Evolutionary conservation across 768 basidiomycete genomes (phyloP).

Genomic region (Russula griseocarnosa): DNA sequence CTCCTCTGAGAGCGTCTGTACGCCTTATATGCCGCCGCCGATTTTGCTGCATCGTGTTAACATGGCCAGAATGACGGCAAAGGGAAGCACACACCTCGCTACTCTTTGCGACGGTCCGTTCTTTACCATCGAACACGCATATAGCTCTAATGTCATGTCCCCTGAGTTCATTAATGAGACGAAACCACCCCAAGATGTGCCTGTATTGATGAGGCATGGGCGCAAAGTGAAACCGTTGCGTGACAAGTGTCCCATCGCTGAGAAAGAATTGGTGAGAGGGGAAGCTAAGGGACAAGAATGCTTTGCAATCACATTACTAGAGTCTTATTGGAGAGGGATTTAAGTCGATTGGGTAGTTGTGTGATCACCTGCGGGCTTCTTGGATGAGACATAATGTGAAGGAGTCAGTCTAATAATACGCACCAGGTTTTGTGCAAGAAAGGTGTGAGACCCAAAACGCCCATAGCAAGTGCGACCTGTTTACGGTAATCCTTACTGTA

Average conservation of each 20-base stretch:
- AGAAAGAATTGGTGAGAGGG: slow-evolving; percentile 7
- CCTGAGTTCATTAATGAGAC: slow-evolving; percentile 58
- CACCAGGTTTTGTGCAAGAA: slow-evolving; percentile 68
- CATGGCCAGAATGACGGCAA: neutral
- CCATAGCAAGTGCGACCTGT: slow-evolving; percentile 44
- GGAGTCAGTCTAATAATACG: slow-evolving; percentile 23
- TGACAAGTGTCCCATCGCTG: slow-evolving; percentile 84
- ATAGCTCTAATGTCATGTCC: slow-evolving; percentile 55
- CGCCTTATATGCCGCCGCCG: slow-evolving; percentile 51
- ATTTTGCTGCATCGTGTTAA: slow-evolving; percentile 42
- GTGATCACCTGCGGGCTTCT: slow-evolving; percentile 62
- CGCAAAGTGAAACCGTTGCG: slow-evolving; percentile 75
- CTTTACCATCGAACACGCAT: slow-evolving; percentile 77
- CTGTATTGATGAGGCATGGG: slow-evolving; percentile 58
- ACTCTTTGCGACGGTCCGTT: slow-evolving; percentile 63
- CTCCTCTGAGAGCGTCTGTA: slow-evolving; percentile 48
- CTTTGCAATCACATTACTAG: slow-evolving; percentile 60
- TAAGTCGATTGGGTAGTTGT: slow-evolving; percentile 60
- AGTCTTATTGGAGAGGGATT: slow-evolving; percentile 57
- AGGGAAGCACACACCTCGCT: slow-evolving; percentile 50
- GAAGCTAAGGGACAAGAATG: slow-evolving; percentile 14
- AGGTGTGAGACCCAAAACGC: slow-evolving; percentile 64
- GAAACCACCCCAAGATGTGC: slow-evolving; percentile 78
- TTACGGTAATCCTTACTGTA: slow-evolving; percentile 6
- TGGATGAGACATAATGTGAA: slow-evolving; percentile 1